Conservation (phyloP, 75 land plant species). For the Sequoiadendron giganteum region DNA sequence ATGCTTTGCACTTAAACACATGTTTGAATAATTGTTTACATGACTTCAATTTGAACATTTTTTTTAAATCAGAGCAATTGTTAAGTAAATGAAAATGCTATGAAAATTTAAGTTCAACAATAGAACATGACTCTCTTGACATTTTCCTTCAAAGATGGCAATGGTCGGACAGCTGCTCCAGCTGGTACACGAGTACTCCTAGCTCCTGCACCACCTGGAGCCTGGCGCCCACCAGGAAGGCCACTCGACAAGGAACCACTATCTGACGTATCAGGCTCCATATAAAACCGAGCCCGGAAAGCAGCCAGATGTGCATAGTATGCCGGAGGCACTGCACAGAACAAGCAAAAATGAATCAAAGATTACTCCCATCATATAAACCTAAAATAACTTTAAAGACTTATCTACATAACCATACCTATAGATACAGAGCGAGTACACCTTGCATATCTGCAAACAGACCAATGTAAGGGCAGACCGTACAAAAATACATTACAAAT, state of each 20-base stretch:
- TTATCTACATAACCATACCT: slow-evolving; percentile 39
- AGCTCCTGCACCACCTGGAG: slow-evolving; percentile 27
- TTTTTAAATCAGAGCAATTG: neutral
- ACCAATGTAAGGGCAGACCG: neutral
- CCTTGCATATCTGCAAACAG: slow-evolving; percentile 75
- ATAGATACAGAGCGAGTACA: slow-evolving; percentile 96
- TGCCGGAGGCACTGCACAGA: slow-evolving; percentile 85
- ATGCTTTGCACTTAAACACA: neutral
- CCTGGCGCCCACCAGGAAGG: slow-evolving; percentile 44
- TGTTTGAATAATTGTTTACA: neutral
- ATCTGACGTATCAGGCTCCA: slow-evolving; percentile 94
- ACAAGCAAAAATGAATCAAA: neutral
- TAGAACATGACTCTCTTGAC: slow-evolving; percentile 98
- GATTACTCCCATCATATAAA: neutral
- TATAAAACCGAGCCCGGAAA: slow-evolving; percentile 86
- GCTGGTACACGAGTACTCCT: slow-evolving; percentile 46
- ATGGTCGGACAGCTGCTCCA: slow-evolving; percentile 65
- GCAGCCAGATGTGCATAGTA: slow-evolving; percentile 99
- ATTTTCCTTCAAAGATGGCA: slow-evolving; percentile 86
- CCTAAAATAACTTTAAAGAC: neutral
- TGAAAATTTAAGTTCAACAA: slow-evolving; percentile 37
- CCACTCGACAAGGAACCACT: slow-evolving; percentile 80
- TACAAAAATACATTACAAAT: too few relatives aligned
- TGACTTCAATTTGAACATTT: neutral
- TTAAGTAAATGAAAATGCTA: neutral